These are phyloP conservation scores for Scenedesmus sp. DNA, from an alignment of 163 green algal genomes.

Conservation along the genomic window DNA sequence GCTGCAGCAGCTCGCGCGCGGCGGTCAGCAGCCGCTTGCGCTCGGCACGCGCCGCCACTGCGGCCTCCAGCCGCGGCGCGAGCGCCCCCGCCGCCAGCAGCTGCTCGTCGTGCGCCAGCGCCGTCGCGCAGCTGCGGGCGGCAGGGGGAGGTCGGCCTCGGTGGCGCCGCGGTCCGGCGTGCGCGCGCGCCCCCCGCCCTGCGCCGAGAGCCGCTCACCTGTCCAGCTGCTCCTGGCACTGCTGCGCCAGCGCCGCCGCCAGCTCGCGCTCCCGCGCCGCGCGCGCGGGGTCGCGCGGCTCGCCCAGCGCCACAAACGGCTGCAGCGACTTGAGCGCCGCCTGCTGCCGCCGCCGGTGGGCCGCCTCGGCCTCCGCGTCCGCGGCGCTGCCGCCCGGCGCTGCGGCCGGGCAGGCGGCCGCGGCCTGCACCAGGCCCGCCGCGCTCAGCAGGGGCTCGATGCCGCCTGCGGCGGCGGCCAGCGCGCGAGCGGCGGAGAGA, in stretches of 20 bases:
- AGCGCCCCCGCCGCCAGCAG: conserved; percentile 29
- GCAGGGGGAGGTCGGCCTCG: too few relatives aligned
- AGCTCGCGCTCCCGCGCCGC: conserved; percentile 15
- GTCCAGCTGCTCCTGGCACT: conserved; percentile 24
- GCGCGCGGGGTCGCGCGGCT: background rate
- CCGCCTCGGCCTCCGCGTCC: background rate
- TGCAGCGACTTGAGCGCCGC: conserved; percentile 36
- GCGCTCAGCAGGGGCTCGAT: conserved; percentile 15
- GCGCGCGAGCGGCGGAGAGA: too few relatives aligned
- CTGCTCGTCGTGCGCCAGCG: conserved; percentile 31
- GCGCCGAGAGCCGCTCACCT: conserved; percentile 3
- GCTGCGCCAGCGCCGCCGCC: conserved; percentile 18
- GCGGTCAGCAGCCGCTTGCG: conserved; percentile 46
- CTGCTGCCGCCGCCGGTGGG: conserved; percentile 28
- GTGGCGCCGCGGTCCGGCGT: too few relatives aligned
- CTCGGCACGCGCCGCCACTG: conserved; percentile 44
- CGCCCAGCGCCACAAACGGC: conserved; percentile 10
- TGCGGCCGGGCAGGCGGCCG: background rate
- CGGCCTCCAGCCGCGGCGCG: conserved; percentile 14
- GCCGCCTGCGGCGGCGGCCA: too few relatives aligned
- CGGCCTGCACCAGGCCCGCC: background rate
- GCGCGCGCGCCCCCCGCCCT: too few relatives aligned
- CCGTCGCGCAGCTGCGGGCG: conserved; percentile 34
- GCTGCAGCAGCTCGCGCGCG: too few relatives aligned
- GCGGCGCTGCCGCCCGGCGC: too few relatives aligned